A percentile compares a stretch with the other conserved stretches of the same genome.
Evolutionary conservation across 768 basidiomycete genomes (phyloP).

Genomic region (Nidularia sp.): DNA sequence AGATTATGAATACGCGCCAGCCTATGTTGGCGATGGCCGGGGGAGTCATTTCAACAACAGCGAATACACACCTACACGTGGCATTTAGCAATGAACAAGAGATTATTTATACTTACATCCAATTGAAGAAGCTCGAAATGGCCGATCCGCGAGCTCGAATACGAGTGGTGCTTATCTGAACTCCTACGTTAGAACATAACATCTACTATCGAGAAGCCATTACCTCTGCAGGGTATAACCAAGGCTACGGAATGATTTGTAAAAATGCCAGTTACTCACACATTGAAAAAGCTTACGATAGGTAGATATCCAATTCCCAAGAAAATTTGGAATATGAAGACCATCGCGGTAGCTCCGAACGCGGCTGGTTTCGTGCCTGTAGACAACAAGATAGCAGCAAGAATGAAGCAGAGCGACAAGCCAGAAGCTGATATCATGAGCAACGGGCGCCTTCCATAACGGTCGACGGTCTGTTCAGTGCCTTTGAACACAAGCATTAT

Average conservation of each 20-base stretch:
- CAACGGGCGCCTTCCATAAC: slow-evolving; percentile 30
- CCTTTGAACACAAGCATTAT: background rate
- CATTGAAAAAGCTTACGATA: slow-evolving; percentile 31
- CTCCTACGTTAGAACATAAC: background rate
- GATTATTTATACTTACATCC: slow-evolving; percentile 16
- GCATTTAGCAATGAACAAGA: background rate
- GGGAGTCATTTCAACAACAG: slow-evolving; percentile 37
- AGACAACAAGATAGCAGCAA: slow-evolving; percentile 28
- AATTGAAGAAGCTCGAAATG: slow-evolving; percentile 27
- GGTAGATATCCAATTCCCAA: slow-evolving; percentile 33
- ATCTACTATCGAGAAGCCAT: background rate
- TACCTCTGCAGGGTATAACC: slow-evolving; percentile 31
- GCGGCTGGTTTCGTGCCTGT: slow-evolving; percentile 26
- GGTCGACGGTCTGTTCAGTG: slow-evolving; percentile 28
- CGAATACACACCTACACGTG: slow-evolving; percentile 28
- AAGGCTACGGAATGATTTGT: slow-evolving; percentile 11
- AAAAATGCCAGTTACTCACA: too few relatives aligned
- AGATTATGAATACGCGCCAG: slow-evolving; percentile 42
- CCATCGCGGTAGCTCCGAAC: slow-evolving; percentile 33
- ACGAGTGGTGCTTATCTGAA: slow-evolving; percentile 30
- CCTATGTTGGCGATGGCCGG: slow-evolving; percentile 36
- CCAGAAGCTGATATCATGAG: slow-evolving; percentile 33
- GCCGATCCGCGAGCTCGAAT: slow-evolving; percentile 29
- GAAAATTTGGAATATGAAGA: slow-evolving; percentile 37
- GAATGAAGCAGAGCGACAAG: slow-evolving; percentile 30